These are phyloP conservation scores for Acrocalymma vagum DNA, from an alignment of 2,329 filamentous ascomycete genomes.

Conservation along the genomic window DNA sequence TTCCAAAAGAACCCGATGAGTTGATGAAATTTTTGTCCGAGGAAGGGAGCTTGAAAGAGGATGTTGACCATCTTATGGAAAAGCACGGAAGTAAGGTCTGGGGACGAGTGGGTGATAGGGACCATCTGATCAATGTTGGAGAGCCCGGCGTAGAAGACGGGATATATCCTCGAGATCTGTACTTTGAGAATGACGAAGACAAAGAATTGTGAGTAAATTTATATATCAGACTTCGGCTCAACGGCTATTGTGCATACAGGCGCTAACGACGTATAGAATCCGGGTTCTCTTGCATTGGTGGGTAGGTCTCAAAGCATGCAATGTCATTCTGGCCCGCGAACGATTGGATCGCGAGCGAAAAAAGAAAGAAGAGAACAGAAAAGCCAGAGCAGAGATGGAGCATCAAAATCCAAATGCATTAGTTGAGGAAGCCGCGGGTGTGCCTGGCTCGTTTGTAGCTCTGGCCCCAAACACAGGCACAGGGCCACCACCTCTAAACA, in stretches of 20 bases:
- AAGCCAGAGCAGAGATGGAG: conserved; percentile 36
- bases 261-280: conserved; percentile 31
- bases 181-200: conserved; percentile 42
- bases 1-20: conserved; percentile 45
- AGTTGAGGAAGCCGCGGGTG: conserved; percentile 20
- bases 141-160: conserved; percentile 41
- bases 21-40: conserved; percentile 36
- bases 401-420: conserved; percentile 23
- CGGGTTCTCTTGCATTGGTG: conserved; percentile 46
- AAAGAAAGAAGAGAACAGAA: conserved; percentile 43
- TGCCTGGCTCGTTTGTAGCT: conserved; percentile 37
- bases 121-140: conserved; percentile 42
- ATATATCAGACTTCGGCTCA: neutral
- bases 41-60: conserved; percentile 36
- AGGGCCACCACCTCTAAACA: conserved; percentile 20
- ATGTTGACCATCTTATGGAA: conserved; percentile 38
- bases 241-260: too few relatives aligned
- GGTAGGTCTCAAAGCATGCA: conserved; percentile 47
- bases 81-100: conserved; percentile 44
- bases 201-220: conserved; percentile 35
- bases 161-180: conserved; percentile 41
- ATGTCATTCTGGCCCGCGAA: conserved; percentile 45
- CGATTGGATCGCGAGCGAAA: conserved; percentile 43
- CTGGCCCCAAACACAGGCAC: conserved; percentile 37
- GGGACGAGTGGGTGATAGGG: conserved; percentile 38